These are phyloP conservation scores for Phytophthora colocasiae DNA, from an alignment of 352 stramenopile species.

Conservation along the genomic window DNA sequence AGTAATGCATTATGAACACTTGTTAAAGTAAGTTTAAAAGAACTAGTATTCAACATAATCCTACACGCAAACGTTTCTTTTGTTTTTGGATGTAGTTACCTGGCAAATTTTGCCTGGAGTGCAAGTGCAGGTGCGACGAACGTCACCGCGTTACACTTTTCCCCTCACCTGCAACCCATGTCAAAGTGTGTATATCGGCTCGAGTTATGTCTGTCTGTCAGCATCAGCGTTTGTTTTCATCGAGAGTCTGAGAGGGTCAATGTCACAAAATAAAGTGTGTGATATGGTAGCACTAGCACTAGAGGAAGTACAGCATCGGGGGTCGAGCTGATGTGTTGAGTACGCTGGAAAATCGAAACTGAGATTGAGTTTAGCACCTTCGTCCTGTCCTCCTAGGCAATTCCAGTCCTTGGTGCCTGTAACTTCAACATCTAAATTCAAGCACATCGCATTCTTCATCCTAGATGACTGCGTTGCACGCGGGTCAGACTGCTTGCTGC, in stretches of 20 bases:
- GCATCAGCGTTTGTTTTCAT: not conserved
- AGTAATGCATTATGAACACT: not conserved
- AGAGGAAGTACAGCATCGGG: no score
- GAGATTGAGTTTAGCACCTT: no score
- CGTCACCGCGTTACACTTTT: not conserved
- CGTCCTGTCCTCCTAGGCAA: no score
- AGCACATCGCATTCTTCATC: no score
- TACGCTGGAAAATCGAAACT: no score
- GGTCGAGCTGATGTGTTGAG: no score
- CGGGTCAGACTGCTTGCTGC: no score
- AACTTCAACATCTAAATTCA: no score
- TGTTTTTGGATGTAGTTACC: not conserved
- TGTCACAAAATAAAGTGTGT: no score
- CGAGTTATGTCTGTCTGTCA: conserved; percentile 3
- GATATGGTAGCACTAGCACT: no score
- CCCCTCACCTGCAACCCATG: conserved; percentile 16
- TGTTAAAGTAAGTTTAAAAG: not conserved
- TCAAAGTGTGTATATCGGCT: conserved; percentile 17
- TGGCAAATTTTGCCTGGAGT: conserved; percentile 26
- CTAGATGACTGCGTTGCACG: no score
- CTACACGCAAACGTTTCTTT: conserved; percentile 4
- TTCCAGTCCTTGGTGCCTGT: no score
- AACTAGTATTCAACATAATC: not conserved
- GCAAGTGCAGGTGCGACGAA: conserved; percentile 16
- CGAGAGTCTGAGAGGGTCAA: not conserved